Percentiles rank a stretch among this genome's conserved stretches.
Conservation (phyloP, 108 stramenopile genomes). For the Cyclotella baltica region DNA sequence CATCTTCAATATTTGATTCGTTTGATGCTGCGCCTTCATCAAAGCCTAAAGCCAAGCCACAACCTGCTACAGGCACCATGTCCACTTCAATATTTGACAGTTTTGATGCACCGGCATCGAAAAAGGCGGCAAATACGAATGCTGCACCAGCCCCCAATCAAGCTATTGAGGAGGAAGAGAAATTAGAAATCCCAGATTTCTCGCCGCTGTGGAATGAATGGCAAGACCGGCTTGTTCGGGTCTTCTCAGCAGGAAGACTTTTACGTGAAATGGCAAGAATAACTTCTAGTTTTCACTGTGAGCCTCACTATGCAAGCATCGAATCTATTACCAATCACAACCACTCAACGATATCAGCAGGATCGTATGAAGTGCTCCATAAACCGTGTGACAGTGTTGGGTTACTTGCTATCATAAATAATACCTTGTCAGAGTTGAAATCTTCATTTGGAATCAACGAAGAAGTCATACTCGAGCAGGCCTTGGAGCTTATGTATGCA, state of each 20-base stretch:
- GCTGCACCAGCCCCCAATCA: neutral
- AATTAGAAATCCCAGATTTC: slow-evolving; percentile 34
- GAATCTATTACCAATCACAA: slow-evolving; percentile 30
- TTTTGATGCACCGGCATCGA: slow-evolving; percentile 48
- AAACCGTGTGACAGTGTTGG: slow-evolving; percentile 65
- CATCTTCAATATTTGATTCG: slow-evolving; percentile 65
- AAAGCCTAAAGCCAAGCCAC: slow-evolving; percentile 20
- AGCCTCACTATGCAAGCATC: slow-evolving; percentile 42
- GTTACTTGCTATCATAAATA: slow-evolving; percentile 47
- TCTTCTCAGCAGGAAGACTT: slow-evolving; percentile 61
- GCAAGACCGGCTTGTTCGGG: slow-evolving; percentile 49
- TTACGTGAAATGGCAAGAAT: slow-evolving; percentile 74
- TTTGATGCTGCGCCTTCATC: slow-evolving; percentile 51
- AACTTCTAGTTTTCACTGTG: slow-evolving; percentile 59
- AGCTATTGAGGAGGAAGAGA: slow-evolving; percentile 17
- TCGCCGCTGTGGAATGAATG: slow-evolving; percentile 69
- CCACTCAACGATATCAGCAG: slow-evolving; percentile 57
- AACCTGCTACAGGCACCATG: slow-evolving; percentile 19
- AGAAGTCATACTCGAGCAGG: slow-evolving; percentile 52
- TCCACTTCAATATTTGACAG: slow-evolving; percentile 60
- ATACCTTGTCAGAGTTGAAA: slow-evolving; percentile 47
- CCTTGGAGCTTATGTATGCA: slow-evolving; percentile 53
- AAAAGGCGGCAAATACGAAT: neutral
- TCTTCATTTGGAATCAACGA: slow-evolving; percentile 44
- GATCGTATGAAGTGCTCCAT: slow-evolving; percentile 70